phyloP scores from a whole-genome alignment of 148 eudicot species.

The Nepenthes mirabilis region DNA sequence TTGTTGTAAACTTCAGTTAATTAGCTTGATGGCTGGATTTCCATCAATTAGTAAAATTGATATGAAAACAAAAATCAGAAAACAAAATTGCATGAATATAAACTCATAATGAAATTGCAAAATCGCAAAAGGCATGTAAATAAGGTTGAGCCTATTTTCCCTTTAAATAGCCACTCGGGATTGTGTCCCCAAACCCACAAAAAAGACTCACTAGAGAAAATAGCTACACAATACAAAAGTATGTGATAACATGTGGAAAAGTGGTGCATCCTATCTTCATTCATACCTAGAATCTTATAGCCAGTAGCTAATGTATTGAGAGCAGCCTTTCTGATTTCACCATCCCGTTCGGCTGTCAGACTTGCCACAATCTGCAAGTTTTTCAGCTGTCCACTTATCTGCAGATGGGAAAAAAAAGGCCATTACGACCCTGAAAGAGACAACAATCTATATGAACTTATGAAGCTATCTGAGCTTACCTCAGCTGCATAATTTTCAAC shows the following conservation, averaged over 20 bases:
- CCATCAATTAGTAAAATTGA: too few relatives aligned
- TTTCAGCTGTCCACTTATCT: conserved; percentile 83
- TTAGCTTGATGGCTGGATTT: too few relatives aligned
- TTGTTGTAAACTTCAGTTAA: too few relatives aligned
- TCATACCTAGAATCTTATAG: conserved; percentile 84
- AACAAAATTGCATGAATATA: neutral
- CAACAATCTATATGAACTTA: neutral
- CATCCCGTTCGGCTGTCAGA: conserved; percentile 92
- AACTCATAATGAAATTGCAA: neutral
- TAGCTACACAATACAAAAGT: too few relatives aligned
- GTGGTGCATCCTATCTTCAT: neutral
- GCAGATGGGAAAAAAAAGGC: conserved; percentile 8
- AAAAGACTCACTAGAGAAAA: too few relatives aligned
- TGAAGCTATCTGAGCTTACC: conserved; percentile 21
- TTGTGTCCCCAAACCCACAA: too few relatives aligned
- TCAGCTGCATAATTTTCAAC: conserved; percentile 76
- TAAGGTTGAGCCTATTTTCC: too few relatives aligned
- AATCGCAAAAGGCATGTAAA: too few relatives aligned
- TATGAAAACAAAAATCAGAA: neutral
- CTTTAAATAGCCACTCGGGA: too few relatives aligned
- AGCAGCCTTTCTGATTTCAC: conserved; percentile 91
- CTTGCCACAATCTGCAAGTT: conserved; percentile 90
- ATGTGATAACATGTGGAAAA: too few relatives aligned
- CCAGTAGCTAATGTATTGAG: conserved; percentile 79
- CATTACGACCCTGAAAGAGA: neutral